phyloP scores from a whole-genome alignment of 2,329 filamentous ascomycete species.

The Cladophialophora yegresii region DNA sequence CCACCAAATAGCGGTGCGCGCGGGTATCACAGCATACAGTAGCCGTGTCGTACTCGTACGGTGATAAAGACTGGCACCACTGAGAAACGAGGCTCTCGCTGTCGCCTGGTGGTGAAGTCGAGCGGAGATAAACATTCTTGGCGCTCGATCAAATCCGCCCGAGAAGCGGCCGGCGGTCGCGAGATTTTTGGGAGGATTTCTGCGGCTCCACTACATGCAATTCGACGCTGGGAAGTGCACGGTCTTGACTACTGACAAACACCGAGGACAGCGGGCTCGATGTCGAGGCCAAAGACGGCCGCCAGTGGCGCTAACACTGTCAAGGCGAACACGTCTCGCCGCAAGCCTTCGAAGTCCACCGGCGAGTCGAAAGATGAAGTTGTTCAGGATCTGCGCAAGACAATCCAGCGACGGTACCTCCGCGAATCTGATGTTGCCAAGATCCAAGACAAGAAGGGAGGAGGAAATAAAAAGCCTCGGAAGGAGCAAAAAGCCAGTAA shows the following conservation, averaged over 20 bases:
- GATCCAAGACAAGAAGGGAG: slow-evolving; percentile 43
- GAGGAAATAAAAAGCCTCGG: slow-evolving; percentile 37
- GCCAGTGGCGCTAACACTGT: not conserved
- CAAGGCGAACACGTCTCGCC: not conserved
- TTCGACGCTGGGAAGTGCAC: not conserved
- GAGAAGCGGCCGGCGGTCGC: not conserved
- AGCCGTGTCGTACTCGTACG: too few species aligned
- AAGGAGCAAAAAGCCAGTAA: slow-evolving; percentile 37
- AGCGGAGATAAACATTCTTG: not conserved
- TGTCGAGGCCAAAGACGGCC: slow-evolving; percentile 7
- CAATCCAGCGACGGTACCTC: slow-evolving; percentile 33
- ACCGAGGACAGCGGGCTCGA: not conserved
- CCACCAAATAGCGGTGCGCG: not conserved
- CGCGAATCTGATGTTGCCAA: slow-evolving; percentile 43
- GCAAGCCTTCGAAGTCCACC: slow-evolving; percentile 5
- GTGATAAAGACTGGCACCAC: too few species aligned
- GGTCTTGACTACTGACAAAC: not conserved
- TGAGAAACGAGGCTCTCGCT: slow-evolving; percentile 36
- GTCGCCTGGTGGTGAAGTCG: not conserved
- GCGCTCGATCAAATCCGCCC: slow-evolving; percentile 9
- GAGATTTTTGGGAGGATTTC: slow-evolving; percentile 19
- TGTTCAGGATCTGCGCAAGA: slow-evolving; percentile 29
- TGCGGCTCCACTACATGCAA: not conserved
- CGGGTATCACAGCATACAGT: not conserved
- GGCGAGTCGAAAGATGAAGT: slow-evolving; percentile 8